phyloP scores from a whole-genome alignment of 73 alveolate genomes.

The Paramecium sonneborni region DNA sequence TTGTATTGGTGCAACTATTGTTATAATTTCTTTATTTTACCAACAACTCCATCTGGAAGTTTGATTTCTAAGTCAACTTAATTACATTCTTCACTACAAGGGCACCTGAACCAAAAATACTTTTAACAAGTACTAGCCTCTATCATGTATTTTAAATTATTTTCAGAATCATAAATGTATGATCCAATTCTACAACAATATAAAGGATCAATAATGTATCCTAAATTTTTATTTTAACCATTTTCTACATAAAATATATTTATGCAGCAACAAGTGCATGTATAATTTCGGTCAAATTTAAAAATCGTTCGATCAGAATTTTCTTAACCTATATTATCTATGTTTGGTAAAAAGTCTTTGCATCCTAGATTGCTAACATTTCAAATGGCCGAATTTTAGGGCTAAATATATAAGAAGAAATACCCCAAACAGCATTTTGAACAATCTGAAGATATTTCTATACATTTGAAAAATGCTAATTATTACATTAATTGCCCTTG shows the following conservation, averaged over 20 bases:
- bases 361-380: neutral
- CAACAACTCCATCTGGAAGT: neutral
- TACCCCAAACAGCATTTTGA: neutral
- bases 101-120: conserved; percentile 1
- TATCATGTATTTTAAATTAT: neutral
- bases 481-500: neutral
- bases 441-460: conserved; percentile 9
- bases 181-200: neutral
- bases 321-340: neutral
- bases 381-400: conserved; percentile 26
- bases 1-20: neutral
- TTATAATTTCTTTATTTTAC: neutral
- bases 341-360: neutral
- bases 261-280: conserved; percentile 36
- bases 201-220: conserved; percentile 37
- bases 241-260: conserved; percentile 4
- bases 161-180: neutral
- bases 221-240: neutral
- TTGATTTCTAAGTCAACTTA: neutral
- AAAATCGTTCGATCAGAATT: neutral
- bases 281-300: neutral
- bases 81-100: conserved; percentile 4
- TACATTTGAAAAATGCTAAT: conserved; percentile 10
- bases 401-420: neutral
- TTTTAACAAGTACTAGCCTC: conserved; percentile 32